phyloP scores from a whole-genome alignment of 495 filamentous ascomycete genomes.

The Astrothelium macrocarpum region DNA sequence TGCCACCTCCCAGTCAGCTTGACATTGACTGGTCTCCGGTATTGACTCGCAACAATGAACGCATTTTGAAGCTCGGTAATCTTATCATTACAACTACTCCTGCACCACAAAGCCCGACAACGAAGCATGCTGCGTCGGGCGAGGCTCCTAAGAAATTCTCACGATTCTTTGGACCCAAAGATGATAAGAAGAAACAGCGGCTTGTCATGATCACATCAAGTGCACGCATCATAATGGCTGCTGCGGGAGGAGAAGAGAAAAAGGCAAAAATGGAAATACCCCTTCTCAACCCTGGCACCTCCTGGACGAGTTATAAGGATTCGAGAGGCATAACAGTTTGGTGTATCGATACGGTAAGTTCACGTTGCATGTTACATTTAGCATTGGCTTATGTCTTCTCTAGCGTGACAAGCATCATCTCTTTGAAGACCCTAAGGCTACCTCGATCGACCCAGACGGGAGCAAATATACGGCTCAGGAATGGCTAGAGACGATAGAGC shows the following conservation, averaged over 20 bases:
- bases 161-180: constrained; percentile 81
- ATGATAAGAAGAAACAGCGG: constrained; percentile 84
- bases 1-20: constrained; percentile 89
- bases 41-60: constrained; percentile 77
- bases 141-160: constrained; percentile 76
- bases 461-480: constrained; percentile 57
- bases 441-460: constrained; percentile 32
- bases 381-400: constrained; percentile 14
- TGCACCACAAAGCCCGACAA: constrained; percentile 54
- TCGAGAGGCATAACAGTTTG: constrained; percentile 76
- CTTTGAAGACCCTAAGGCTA: constrained; percentile 80
- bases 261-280: constrained; percentile 85
- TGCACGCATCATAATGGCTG: constrained; percentile 77
- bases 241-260: constrained; percentile 93
- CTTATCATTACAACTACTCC: constrained; percentile 71
- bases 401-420: constrained; percentile 84
- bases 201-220: constrained; percentile 93
- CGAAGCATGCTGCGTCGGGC: constrained; percentile 43
- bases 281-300: constrained; percentile 58
- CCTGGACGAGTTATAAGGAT: constrained; percentile 70
- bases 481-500: constrained; percentile 78
- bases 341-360: constrained; percentile 86
- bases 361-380: constrained; percentile 9
- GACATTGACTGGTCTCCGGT: constrained; percentile 99
- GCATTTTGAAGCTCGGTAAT: constrained; percentile 91